These are phyloP conservation scores for Ligustrum vulgare DNA, from an alignment of 257 asterid species.

Conservation along the genomic window DNA sequence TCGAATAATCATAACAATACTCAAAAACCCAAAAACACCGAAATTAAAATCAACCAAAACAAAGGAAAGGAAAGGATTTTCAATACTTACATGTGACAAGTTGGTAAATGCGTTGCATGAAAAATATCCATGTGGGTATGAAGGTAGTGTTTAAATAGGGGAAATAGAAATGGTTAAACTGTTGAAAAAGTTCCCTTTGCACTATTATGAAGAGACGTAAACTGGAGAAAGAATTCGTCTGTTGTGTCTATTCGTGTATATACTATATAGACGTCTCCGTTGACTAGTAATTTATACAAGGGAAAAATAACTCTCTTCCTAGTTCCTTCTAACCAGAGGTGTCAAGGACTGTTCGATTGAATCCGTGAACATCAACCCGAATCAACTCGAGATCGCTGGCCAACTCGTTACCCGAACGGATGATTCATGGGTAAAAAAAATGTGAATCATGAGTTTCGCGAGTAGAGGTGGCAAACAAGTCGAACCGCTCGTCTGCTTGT, in stretches of 20 bases:
- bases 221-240: constrained; percentile 23
- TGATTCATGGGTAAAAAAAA: no score
- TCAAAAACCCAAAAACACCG: constrained; percentile 24
- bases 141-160: background rate
- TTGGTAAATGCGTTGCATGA: background rate
- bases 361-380: no score
- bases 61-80: constrained; percentile 3
- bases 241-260: background rate
- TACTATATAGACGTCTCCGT: background rate
- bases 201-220: constrained; percentile 32
- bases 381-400: no score
- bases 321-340: no score
- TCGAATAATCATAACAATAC: background rate
- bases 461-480: no score
- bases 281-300: background rate
- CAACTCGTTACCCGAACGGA: no score
- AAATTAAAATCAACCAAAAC: constrained; percentile 15
- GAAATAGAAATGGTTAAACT: constrained; percentile 6
- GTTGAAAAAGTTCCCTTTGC: constrained; percentile 4
- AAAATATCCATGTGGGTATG: background rate
- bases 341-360: no score
- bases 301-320: no score
- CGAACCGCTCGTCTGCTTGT: no score
- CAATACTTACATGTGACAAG: background rate
- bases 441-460: no score